Evolutionary conservation across 345 rosid genomes (phyloP).

Genomic region (Melastoma malabathricum): DNA sequence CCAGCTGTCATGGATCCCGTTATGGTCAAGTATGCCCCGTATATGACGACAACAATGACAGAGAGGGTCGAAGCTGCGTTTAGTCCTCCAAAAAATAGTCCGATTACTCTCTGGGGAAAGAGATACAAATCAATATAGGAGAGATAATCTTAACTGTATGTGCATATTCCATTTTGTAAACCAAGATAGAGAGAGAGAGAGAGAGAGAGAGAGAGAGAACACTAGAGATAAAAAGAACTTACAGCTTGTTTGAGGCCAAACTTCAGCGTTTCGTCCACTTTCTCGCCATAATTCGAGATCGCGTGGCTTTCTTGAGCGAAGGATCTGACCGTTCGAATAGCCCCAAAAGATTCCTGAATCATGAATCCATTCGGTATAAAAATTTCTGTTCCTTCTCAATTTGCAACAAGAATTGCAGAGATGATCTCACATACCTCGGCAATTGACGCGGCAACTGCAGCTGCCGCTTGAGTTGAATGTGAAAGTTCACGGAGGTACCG

Average conservation of each 20-base stretch:
- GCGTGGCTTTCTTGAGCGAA: constrained; percentile 74
- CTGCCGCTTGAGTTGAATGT: constrained; percentile 88
- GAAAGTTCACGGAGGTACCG: constrained; percentile 86
- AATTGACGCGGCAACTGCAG: constrained; percentile 88
- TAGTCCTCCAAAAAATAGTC: constrained; percentile 71
- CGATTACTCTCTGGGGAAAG: constrained; percentile 35
- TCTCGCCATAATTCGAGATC: constrained; percentile 54
- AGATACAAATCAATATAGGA: constrained; percentile 4
- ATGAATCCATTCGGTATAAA: background rate
- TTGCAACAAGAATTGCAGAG: background rate
- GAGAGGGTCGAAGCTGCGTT: constrained; percentile 81
- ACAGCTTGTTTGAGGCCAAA: constrained; percentile 91
- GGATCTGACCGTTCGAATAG: constrained; percentile 86
- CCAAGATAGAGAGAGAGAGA: too few relatives aligned
- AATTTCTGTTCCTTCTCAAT: background rate
- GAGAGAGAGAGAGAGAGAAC: too few relatives aligned
- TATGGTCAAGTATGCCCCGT: constrained; percentile 84
- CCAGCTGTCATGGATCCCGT: constrained; percentile 76
- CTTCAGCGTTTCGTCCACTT: constrained; percentile 78
- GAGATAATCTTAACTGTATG: background rate
- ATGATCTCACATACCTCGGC: constrained; percentile 52
- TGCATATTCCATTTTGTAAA: too few relatives aligned
- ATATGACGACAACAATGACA: constrained; percentile 62
- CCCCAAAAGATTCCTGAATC: constrained; percentile 87
- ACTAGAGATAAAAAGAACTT: constrained; percentile 12